These are phyloP conservation scores for Solanum chacoense DNA, from an alignment of 305 asterid species.

Conservation along the genomic window DNA sequence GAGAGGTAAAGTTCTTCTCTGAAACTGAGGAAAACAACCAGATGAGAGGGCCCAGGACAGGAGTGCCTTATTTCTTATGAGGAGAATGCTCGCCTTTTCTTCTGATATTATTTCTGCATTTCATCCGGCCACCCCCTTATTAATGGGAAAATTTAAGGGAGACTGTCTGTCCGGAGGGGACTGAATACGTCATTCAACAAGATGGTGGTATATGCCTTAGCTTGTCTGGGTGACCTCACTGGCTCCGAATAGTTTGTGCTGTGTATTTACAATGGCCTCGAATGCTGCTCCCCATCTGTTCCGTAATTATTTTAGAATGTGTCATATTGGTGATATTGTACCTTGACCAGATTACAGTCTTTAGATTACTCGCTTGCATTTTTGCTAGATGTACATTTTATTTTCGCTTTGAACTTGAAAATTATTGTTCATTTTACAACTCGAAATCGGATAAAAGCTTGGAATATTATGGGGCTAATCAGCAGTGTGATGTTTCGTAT, in stretches of 20 bases:
- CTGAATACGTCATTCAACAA: background rate
- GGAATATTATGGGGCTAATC: background rate
- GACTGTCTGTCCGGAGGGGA: background rate
- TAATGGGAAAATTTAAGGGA: background rate
- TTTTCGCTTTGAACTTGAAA: background rate
- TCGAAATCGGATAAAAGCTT: background rate
- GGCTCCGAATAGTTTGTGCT: conserved; percentile 3
- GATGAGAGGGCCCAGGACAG: conserved; percentile 97
- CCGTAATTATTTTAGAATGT: background rate
- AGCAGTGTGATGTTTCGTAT: background rate
- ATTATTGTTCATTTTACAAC: background rate
- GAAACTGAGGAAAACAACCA: conserved; percentile 99
- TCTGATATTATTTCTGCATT: background rate
- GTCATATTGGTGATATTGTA: background rate
- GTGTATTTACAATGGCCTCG: background rate
- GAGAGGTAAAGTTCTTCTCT: conserved; percentile 95
- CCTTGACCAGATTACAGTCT: background rate
- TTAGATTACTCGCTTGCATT: background rate
- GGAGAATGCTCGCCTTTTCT: background rate
- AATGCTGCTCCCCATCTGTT: background rate
- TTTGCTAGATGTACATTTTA: background rate
- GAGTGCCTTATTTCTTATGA: conserved; percentile 93
- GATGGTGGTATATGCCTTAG: background rate
- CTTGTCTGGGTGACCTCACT: background rate
- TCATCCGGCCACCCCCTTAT: background rate